Conservation (phyloP, 345 rosid genomes). For the Populus euphratica region DNA sequence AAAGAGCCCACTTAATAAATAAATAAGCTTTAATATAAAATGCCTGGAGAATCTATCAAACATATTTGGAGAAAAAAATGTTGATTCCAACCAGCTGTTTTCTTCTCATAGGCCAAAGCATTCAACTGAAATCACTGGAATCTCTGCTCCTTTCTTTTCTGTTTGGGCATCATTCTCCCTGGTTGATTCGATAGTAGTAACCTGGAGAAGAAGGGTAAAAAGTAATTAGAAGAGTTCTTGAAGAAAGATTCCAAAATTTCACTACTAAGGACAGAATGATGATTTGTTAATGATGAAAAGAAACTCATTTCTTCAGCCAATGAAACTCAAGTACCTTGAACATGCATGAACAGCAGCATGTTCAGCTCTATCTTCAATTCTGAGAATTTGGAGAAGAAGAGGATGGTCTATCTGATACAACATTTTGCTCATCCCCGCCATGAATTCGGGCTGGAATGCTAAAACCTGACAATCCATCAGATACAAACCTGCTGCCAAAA, state of each 20-base stretch:
- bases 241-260: background rate
- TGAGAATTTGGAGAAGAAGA: conserved; percentile 50
- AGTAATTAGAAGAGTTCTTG: background rate
- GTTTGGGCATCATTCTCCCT: background rate
- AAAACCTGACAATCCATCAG: conserved; percentile 54
- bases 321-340: conserved; percentile 4
- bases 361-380: conserved; percentile 17
- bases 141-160: conserved; percentile 6
- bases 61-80: background rate
- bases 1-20: background rate
- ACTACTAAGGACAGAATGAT: no score
- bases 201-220: background rate
- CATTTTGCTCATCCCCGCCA: conserved; percentile 41
- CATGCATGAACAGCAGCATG: background rate
- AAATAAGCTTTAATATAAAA: conserved; percentile 5
- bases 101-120: background rate
- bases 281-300: no score
- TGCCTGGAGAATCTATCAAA: background rate
- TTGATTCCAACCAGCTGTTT: conserved; percentile 3
- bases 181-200: background rate
- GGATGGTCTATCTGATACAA: conserved; percentile 43
- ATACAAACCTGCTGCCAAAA: conserved; percentile 45
- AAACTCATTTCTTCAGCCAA: background rate
- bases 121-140: background rate
- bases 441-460: conserved; percentile 47